Percentiles rank a stretch among this genome's conserved stretches.
phyloP scores from a whole-genome alignment of 805 yeast species.

The Lipomyces lipofer region DNA sequence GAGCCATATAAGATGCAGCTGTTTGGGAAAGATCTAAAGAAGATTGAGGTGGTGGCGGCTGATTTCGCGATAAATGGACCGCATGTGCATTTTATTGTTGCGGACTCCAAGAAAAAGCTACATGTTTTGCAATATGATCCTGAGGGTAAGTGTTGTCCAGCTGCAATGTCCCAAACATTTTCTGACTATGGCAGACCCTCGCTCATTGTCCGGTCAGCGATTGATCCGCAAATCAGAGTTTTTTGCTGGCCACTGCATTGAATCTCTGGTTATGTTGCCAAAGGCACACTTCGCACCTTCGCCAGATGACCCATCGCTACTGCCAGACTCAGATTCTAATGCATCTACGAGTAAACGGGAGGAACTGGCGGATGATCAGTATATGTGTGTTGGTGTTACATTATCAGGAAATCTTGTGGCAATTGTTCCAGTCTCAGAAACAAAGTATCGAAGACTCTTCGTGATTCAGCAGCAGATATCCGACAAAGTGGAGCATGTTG shows the following conservation, averaged over 20 bases:
- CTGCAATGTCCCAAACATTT: background rate
- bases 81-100: slow-evolving; percentile 62
- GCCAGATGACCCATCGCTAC: background rate
- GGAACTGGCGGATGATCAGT: slow-evolving; percentile 33
- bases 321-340: background rate
- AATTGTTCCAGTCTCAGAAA: slow-evolving; percentile 73
- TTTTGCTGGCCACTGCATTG: slow-evolving; percentile 56
- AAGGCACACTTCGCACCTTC: slow-evolving; percentile 26
- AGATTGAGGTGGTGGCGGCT: slow-evolving; percentile 64
- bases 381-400: slow-evolving; percentile 66
- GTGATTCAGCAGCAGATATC: slow-evolving; percentile 83
- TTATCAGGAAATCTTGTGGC: slow-evolving; percentile 77
- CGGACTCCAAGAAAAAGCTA: slow-evolving; percentile 65
- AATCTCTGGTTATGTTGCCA: slow-evolving; percentile 37
- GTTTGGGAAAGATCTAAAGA: slow-evolving; percentile 70
- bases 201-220: slow-evolving; percentile 75
- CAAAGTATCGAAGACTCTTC: slow-evolving; percentile 74
- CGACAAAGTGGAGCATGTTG: slow-evolving; percentile 70
- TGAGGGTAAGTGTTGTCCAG: slow-evolving; percentile 45
- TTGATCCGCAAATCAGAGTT: slow-evolving; percentile 71
- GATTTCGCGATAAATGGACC: slow-evolving; percentile 76
- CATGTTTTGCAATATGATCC: slow-evolving; percentile 87
- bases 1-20: slow-evolving; percentile 87
- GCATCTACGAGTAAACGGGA: background rate
- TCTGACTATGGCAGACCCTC: no score